Base-by-base conservation (phyloP, 2,329 filamentous ascomycete genomes). In the Apiospora pterosperma region DNA sequence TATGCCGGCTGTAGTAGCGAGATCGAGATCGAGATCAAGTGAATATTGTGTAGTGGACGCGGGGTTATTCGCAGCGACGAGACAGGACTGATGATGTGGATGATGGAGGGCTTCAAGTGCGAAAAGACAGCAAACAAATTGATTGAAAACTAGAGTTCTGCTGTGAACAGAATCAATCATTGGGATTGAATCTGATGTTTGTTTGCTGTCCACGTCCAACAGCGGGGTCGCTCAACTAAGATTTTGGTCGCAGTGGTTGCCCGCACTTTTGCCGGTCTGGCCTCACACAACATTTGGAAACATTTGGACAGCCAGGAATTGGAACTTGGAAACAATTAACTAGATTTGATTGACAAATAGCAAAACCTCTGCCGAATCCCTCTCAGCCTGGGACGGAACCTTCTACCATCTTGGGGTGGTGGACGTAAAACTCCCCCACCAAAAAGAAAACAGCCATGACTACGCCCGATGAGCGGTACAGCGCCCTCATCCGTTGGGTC, bases 401-500 rank as follows among this genome's bases (percentile, higher is more conserved):
- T n/a, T n/a, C n/a, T n/a, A n/a, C n/a, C n/a, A n/a, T n/a, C n/a
- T n/a, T n/a, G n/a, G n/a, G n/a, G n/a, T n/a, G n/a, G n/a, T n/a
- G n/a, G n/a, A n/a, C n/a, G n/a, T n/a, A n/a, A n/a, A n/a, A n/a
- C n/a, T n/a, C n/a, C n/a, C n/a, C n/a, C n/a, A n/a, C n/a, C n/a
- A n/a, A n/a, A n/a, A n/a, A n/a, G n/a, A n/a, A n/a, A n/a, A n/a
- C n/a, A n/a, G 19, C 12, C 36, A 72, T 73, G 71, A 59, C 67
- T 23, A 67, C 68, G 6, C 28, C 59, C 25, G 28, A 59, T n/a
- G 72, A 72, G 64, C 71, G 71, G 48, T 76, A 78, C 41, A 58
- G 70, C 2, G 69, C 67, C 12, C 81, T 88, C 5, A 66, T 83
- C n/a, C 65, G 71, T 5, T 89, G 86, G 86, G 81, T 81, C 5